Evolutionary conservation across 805 yeast species (phyloP), one percentile per base, ranked within the genome.

Genomic region (Cyberlindnera japonica): DNA sequence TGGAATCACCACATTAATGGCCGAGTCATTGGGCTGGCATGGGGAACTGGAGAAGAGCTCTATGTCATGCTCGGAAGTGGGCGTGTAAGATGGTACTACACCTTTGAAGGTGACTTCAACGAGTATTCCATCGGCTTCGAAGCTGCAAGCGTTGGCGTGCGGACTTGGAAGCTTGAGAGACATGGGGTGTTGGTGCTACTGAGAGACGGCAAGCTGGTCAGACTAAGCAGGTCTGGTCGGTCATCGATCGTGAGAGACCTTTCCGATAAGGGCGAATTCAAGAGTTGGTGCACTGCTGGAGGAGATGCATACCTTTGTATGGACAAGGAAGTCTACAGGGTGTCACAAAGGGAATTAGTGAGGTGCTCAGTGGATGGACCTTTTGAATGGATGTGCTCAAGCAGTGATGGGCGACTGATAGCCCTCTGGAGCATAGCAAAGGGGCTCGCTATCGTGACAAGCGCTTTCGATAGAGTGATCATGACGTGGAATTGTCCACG

Each of bases 1-100:
- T 43, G 48, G 45, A 47, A 47, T 16, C 44, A 37, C 26, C 44
- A 37, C 19, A 14, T 43, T 28, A 41, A 38, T 29, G 46, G 48
- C 4, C 35, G 44, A 2, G 15, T 41, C 12, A 8, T 23, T 6
- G 47, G 45, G 1, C 19, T 42, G 34, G 31, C 25, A 11, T 47
- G 50, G 50, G 31, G 36, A 9, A 4, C 14, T 9, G 15, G 29
- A 7, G 47, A 48, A 15, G 47, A 48, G 24, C 33, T 42, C 15
- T 39, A 44, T 15, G 46, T 48, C 12, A 29, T 48, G 30, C 21
- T 43, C 19, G 30, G 37, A 10, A 47, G 36, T 15, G 51, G 47
- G n/a, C 29, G 32, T 4, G 43, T 48, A 25, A 23, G 51, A 26
- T 39, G 46, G 47, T 41, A 45, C 19, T 40, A 42, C 35, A 19